These are phyloP conservation scores for Colletotrichum tofieldiae DNA, from an alignment of 2,329 filamentous ascomycete species.

Conservation along the genomic window DNA sequence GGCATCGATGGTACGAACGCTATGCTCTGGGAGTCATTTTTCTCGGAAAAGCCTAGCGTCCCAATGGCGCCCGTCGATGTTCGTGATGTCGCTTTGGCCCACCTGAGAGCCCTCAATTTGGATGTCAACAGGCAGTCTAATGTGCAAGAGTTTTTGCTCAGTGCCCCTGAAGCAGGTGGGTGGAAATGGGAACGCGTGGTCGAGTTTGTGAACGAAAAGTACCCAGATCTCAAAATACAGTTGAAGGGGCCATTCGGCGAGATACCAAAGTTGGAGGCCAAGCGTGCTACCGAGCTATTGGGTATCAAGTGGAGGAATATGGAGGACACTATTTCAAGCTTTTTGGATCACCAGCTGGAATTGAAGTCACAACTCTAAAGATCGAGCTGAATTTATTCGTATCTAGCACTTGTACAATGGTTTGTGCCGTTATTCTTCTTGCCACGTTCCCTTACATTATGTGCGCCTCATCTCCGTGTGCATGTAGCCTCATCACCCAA, in stretches of 20 bases:
- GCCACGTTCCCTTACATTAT: no score
- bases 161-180: not conserved
- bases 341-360: not conserved
- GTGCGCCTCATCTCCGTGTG: no score
- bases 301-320: not conserved
- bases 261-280: not conserved
- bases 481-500: no score
- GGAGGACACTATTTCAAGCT: not conserved
- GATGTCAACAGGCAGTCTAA: not conserved
- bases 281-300: not conserved
- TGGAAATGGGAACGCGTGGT: not conserved
- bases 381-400: no score
- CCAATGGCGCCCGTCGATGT: slow-evolving; percentile 10
- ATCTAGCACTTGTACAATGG: no score
- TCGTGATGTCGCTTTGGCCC: slow-evolving; percentile 24
- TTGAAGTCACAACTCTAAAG: not conserved
- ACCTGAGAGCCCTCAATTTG: not conserved
- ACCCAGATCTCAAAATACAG: not conserved
- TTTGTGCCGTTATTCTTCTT: no score
- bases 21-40: not conserved
- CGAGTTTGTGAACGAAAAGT: not conserved
- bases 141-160: slow-evolving; percentile 18
- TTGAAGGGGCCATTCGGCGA: not conserved
- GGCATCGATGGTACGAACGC: slow-evolving; percentile 10
- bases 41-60: not conserved